Percentiles rank a stretch among this genome's conserved stretches.
Evolutionary conservation across 805 yeast species (phyloP).

Genomic region (Saccharomycopsis sp.): DNA sequence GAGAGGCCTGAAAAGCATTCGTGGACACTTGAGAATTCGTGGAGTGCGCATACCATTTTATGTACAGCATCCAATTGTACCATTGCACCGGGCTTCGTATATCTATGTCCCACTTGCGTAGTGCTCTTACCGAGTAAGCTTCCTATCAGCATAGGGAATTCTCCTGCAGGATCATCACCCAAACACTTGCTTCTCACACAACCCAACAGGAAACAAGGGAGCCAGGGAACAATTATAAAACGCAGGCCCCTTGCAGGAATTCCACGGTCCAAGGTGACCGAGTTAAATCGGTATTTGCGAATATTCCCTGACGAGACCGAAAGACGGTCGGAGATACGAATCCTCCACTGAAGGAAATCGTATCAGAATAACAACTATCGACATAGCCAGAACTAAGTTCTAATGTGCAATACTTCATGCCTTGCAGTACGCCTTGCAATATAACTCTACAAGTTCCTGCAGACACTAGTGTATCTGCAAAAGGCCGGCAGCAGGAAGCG

Average conservation of each 20-base stretch:
- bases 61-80: too few relatives aligned
- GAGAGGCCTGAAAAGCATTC: not conserved
- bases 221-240: not conserved
- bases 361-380: not conserved
- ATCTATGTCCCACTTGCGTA: too few relatives aligned
- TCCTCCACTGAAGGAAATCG: too few relatives aligned
- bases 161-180: not conserved
- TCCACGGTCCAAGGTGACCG: not conserved
- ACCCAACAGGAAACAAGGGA: not conserved
- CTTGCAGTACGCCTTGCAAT: too few relatives aligned
- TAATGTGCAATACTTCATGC: too few relatives aligned
- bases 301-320: not conserved
- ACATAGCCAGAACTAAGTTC: not conserved
- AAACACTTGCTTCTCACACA: not conserved
- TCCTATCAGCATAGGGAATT: not conserved
- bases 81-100: too few relatives aligned
- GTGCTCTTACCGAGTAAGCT: too few relatives aligned
- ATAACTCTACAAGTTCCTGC: too few relatives aligned
- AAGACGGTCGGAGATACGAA: not conserved
- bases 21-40: too few relatives aligned
- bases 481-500: too few relatives aligned
- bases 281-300: not conserved
- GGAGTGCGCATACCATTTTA: not conserved
- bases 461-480: too few relatives aligned
- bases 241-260: not conserved